Evolutionary conservation across 2,329 filamentous ascomycete genomes (phyloP), one percentile per base, ranked within the genome.

Genomic region (Colletotrichum higginsianum): DNA sequence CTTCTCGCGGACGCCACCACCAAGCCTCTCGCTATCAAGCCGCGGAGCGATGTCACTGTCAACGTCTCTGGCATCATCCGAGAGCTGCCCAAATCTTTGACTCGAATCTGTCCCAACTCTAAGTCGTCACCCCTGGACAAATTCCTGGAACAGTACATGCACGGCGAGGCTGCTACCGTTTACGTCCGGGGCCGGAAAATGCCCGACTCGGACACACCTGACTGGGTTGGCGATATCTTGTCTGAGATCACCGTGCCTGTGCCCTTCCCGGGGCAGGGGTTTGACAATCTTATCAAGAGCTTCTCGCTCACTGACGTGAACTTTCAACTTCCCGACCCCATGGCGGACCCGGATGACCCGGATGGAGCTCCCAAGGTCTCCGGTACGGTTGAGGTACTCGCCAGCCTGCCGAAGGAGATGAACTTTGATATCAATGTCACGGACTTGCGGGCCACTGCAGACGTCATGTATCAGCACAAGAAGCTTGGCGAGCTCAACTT

Each of bases 291-390:
- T 18, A 93, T 99, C 79, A 92, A 92, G 75, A 96, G 96, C 76
- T 98, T 98, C 79, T 93, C 94, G 26, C 84, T 98, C 75, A 90
- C 91, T 2, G 89, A 98, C 78, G 94, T 97, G 50, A 91, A 97
- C 77, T 98, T 99, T 80, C 90, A 89, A 60, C 84, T 99, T 56
- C 96, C 96, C 0, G 90, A 95, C 76, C 93, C 94, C 0, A 89
- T 92, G 76, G 94, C 94, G 2, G 91, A 95, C 21, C 93, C 94
- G 0, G 89, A 88, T 68, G 90, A 91, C 13, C 93, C 94, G 0
- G 70, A 92, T 61, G 87, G 92, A 4, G 89, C 92, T 66, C 95
- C 95, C 12, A 91, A 89, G 66, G 91, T 99, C 18, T 97, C 94
- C 40, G 95, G 95, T 3, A 91, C 92, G 23, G 92, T 98, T 56